Evolutionary conservation across 1,284 basidiomycete species (phyloP), one percentile per base, ranked within the genome.

Genomic region (Pterulicium gracile): DNA sequence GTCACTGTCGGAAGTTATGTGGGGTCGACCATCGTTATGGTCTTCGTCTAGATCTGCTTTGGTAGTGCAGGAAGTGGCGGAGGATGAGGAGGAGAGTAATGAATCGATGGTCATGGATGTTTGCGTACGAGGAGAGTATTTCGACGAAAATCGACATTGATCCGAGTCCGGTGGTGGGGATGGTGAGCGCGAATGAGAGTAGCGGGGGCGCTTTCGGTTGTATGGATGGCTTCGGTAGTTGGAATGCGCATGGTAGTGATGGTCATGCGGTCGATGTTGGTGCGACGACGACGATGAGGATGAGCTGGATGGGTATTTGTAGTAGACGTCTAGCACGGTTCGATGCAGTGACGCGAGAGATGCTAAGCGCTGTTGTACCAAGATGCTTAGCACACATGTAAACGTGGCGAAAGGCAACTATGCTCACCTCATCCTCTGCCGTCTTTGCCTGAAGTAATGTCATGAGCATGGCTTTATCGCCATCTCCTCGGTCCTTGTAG

Each of bases 371-470:
- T 87, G 57, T 3, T 49, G 47, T 42, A 24, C 24, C 13, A 19
- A 47, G 32, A 20, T 7, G 10, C 49, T 47, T 54, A 50, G 46
- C 52, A 39, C 46, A 45, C 51, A 60, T 24, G 21, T 19, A n/a
- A 45, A 41, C 1, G 17, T 47, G 42, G 47, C 41, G 39, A 48
- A 48, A 39, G 20, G 47, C 41, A 47, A 21, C 43, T 45, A 35
- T 34, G 61, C 70, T 47, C 41, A 81, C 81, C 76, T 92, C 85
- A 61, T 94, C 90, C 61, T 94, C 90, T 19, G 89, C 81, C 50
- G 80, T 77, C 68, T 94, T 93, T 60, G 90, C 89, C 52, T 83
- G 88, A 45, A 94, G 70, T 73, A 94, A 87, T 54, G 87, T 79
- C 43, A 93, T 72, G 20, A 94, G 70, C 77, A 92, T 83, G 47